Evolutionary conservation across 805 yeast species (phyloP), one percentile per base, ranked within the genome.

Genomic region (Yamadazyma phyllophila): DNA sequence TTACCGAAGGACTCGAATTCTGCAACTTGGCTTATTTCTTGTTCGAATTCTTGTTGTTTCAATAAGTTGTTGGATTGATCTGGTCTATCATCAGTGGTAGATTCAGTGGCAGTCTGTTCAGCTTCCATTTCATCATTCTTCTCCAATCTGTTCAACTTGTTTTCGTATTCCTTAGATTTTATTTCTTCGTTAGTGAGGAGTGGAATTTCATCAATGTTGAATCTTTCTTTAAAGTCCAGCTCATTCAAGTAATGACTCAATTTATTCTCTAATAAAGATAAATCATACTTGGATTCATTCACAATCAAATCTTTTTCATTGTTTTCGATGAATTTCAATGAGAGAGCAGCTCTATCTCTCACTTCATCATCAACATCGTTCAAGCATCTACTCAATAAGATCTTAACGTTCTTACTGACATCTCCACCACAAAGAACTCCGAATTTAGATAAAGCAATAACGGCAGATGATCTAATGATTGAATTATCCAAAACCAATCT

Each of bases 401-500:
- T 85, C 55, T 77, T 76, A 56, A 92, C 86, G 44, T 90, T 85
- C 51, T 77, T 74, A 44, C 78, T 71, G 50, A 91, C 79, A 24
- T 77, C 73, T 12, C 77, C 78, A 54, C 90, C 95, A 46, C 83
- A 82, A 35, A 83, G 79, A 46, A 88, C 71, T 6, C 95, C 96
- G 71, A 92, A 94, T 67, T 91, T 90, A 26, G 97, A 82, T 53
- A 94, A 76, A 0, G 98, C 91, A 55, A 88, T 81, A 36, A 94
- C 96, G 0, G 99, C 99, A 33, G 97, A 90, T 2, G 97, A 91
- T 64, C 99, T 82, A 45, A 94, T 91, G 47, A 91, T 84, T 5
- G 98, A 88, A 67, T 94, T 94, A 62, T 94, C 99, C 61, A 94
- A 79, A 4, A 92, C 97, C 62, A 94, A 92, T 65, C 99, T 82